Conservation (phyloP, 2,329 filamentous ascomycete species). For the Fusarium dimerum region DNA sequence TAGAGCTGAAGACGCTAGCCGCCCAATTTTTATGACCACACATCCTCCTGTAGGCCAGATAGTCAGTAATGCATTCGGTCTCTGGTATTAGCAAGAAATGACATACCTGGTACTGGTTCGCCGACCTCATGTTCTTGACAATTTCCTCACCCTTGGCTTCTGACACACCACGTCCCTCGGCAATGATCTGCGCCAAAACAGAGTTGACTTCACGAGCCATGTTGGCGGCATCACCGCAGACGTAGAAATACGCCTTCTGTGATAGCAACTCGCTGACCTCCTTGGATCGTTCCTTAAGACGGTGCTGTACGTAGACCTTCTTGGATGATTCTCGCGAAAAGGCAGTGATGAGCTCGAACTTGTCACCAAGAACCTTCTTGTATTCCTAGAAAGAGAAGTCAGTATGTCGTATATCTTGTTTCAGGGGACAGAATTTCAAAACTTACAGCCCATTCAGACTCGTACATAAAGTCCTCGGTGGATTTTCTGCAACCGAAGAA, state of each 20-base stretch:
- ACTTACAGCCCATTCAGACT: constrained; percentile 88
- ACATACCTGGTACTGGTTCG: constrained; percentile 91
- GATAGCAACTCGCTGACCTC: constrained; percentile 85
- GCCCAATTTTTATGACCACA: constrained; percentile 59
- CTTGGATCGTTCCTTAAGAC: constrained; percentile 78
- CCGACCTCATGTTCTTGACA: constrained; percentile 93
- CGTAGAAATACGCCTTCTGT: constrained; percentile 92
- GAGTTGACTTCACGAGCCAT: constrained; percentile 94
- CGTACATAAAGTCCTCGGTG: constrained; percentile 90
- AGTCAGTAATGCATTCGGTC: constrained; percentile 13
- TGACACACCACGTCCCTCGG: constrained; percentile 77
- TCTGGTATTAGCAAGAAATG: constrained; percentile 1
- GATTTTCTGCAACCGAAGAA: constrained; percentile 94
- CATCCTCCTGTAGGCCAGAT: constrained; percentile 58
- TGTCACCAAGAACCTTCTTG: constrained; percentile 80
- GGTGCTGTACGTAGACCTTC: constrained; percentile 97
- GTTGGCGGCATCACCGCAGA: constrained; percentile 95
- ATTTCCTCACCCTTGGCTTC: constrained; percentile 92
- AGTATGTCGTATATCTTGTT: background rate
- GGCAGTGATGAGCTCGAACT: constrained; percentile 86
- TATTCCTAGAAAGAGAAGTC: constrained; percentile 64
- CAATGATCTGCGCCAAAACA: constrained; percentile 82
- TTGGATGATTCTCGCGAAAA: constrained; percentile 87
- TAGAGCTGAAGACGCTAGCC: constrained; percentile 10
- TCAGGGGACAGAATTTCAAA: background rate